A percentile compares a stretch with the other conserved stretches of the same genome.
Evolutionary conservation across 2,329 filamentous ascomycete genomes (phyloP).

Genomic region (Pyrenochaeta sp.): DNA sequence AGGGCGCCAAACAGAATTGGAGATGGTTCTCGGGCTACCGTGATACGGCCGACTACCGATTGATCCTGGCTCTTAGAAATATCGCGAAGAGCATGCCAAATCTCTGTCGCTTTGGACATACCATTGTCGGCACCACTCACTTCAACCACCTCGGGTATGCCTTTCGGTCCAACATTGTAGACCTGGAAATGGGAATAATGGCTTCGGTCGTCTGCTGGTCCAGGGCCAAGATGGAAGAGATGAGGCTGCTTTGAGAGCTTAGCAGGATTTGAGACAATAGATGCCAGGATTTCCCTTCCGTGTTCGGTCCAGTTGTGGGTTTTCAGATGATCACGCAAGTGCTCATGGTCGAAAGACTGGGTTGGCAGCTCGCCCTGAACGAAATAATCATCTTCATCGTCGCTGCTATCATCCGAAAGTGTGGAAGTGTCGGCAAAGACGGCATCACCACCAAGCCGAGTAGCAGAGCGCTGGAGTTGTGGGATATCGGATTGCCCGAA

Average conservation of each 20-base stretch:
- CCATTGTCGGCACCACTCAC: conserved; percentile 39
- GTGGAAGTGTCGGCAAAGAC: conserved; percentile 45
- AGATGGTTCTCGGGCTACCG: conserved; percentile 67
- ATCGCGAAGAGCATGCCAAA: conserved; percentile 40
- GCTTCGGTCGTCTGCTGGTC: conserved; percentile 51
- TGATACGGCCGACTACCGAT: conserved; percentile 64
- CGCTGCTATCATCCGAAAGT: conserved; percentile 44
- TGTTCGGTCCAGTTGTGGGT: conserved; percentile 53
- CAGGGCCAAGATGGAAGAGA: conserved; percentile 53
- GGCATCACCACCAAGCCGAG: conserved; percentile 30
- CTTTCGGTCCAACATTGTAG: conserved; percentile 62
- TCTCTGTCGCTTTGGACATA: conserved; percentile 43
- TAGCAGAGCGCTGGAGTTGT: conserved; percentile 29
- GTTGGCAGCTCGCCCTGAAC: conserved; percentile 51
- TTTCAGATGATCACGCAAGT: conserved; percentile 55
- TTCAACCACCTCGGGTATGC: conserved; percentile 50
- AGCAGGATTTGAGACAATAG: conserved; percentile 52
- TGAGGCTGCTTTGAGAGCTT: conserved; percentile 53
- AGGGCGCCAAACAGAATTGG: conserved; percentile 67
- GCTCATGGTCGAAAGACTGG: conserved; percentile 52
- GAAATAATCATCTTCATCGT: conserved; percentile 46
- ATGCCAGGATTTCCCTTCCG: conserved; percentile 51
- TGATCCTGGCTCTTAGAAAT: conserved; percentile 49
- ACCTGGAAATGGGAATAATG: conserved; percentile 63
- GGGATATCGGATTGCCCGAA: conserved; percentile 34